Percentiles rank a stretch among this genome's conserved stretches.
phyloP scores from a whole-genome alignment of 345 rosid species.

The Pseudoturritis turrita region DNA sequence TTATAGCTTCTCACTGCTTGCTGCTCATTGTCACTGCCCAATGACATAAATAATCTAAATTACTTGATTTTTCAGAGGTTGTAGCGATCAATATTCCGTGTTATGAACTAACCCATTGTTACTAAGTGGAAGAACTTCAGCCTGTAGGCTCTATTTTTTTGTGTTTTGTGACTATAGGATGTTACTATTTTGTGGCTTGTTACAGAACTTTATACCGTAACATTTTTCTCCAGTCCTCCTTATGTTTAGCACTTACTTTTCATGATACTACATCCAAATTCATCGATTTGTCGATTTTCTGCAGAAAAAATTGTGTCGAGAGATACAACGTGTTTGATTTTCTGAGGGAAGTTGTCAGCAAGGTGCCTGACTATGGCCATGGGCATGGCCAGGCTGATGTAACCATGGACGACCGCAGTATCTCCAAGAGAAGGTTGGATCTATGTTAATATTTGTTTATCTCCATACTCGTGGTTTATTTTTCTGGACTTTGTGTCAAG shows the following conservation, averaged over 20 bases:
- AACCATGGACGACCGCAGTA: conserved; percentile 57
- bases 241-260: neutral
- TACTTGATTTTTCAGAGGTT: no score
- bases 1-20: neutral
- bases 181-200: neutral
- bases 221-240: neutral
- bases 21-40: neutral
- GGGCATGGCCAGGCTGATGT: conserved; percentile 66
- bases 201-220: neutral
- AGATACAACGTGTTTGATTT: conserved; percentile 94
- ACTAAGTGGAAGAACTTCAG: no score
- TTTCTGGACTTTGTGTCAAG: neutral
- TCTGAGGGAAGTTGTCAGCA: conserved; percentile 82
- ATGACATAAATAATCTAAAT: neutral
- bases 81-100: neutral
- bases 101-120: neutral
- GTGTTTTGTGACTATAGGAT: neutral
- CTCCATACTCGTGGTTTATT: neutral
- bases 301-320: conserved; percentile 93
- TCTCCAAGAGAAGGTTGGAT: conserved; percentile 69
- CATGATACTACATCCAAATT: neutral
- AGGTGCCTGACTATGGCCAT: conserved; percentile 91
- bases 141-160: neutral
- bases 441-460: neutral
- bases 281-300: neutral